Base-by-base conservation (phyloP, 2,329 filamentous ascomycete genomes). In the Colletotrichum sublineola region DNA sequence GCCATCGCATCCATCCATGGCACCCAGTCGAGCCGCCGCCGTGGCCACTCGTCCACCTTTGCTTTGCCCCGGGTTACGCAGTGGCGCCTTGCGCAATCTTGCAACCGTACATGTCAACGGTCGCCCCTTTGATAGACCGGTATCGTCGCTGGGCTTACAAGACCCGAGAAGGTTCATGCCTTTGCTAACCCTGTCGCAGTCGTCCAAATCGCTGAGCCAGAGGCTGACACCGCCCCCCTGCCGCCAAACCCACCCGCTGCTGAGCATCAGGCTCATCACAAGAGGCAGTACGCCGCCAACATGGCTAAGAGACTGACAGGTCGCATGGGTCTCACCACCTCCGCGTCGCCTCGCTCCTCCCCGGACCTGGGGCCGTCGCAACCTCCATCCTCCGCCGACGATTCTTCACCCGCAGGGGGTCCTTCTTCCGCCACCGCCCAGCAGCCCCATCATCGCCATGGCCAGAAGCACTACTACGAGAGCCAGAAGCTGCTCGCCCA, bases 401-500 rank as follows among this genome's bases (percentile, higher is more conserved):
- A 81, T 14, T 53, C 75, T 5, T 38, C 61, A n/a, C n/a, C 61
- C 3, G 40, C 55, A 24, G 68, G 73, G 29, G 40, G 38, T 4
- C 44, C 60, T 7, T 31, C 44, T 20, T 14, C 44, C 1, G 60
- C 46, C 46, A 24, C 53, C 29, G 55, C 63, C 40, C 76, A 76
- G 20, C 73, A 75, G 36, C 71, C 75, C 42, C 79, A 80, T 12
- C 77, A 80, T 14, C 75, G 77, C 18, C 78, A 81, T 69, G 79
- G 78, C 24, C 80, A 76, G n/a, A 74, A 81, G 66, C 83, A 85
- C 67, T 81, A 84, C 62, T 78, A 80, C 64, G 77, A 79, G 52
- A 85, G 85, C 64, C 85, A 91, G 75, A 88, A 86, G 74, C 81
- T 97, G 9, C 82, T 96, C 38, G 87, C 91, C 29, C 94, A 97